phyloP scores from a whole-genome alignment of 2,329 filamentous ascomycete species.

The Venturia effusa region DNA sequence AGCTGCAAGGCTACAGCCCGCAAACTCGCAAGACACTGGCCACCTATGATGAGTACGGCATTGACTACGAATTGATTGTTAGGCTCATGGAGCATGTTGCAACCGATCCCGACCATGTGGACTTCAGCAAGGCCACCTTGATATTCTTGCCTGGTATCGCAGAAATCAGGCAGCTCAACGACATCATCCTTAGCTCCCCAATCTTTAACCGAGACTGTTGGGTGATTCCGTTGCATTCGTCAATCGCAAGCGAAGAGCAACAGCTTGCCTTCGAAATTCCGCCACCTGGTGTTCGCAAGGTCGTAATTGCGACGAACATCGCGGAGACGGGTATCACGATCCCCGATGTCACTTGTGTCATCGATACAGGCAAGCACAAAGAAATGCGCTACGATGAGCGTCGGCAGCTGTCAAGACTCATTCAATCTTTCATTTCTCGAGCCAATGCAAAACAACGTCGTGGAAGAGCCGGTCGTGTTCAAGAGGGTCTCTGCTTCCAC shows the following conservation, averaged over 20 bases:
- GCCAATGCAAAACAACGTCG: slow-evolving; percentile 93
- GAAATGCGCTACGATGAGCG: slow-evolving; percentile 96
- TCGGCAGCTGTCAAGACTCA: slow-evolving; percentile 76
- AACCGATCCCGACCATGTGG: slow-evolving; percentile 50
- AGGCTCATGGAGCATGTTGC: slow-evolving; percentile 70
- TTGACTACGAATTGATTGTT: slow-evolving; percentile 79
- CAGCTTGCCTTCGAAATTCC: slow-evolving; percentile 85
- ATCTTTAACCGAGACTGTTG: slow-evolving; percentile 70
- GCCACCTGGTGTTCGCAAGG: slow-evolving; percentile 72
- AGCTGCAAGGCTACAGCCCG: slow-evolving; percentile 61
- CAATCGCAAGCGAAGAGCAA: slow-evolving; percentile 92
- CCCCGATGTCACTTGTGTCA: slow-evolving; percentile 91
- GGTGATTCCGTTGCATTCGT: slow-evolving; percentile 83
- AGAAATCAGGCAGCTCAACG: slow-evolving; percentile 81
- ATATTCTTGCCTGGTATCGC: slow-evolving; percentile 91
- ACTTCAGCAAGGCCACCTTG: slow-evolving; percentile 83
- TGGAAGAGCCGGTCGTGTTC: slow-evolving; percentile 88
- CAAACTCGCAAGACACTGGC: slow-evolving; percentile 65
- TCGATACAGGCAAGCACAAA: slow-evolving; percentile 93
- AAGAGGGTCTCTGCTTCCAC: slow-evolving; percentile 91
- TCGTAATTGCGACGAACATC: slow-evolving; percentile 95
- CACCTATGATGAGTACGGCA: slow-evolving; percentile 79
- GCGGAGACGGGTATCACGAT: slow-evolving; percentile 98
- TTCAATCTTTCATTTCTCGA: slow-evolving; percentile 89
- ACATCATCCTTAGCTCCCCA: slow-evolving; percentile 67